These are phyloP conservation scores for Colletotrichum incanum DNA, from an alignment of 2,329 filamentous ascomycete species.

Conservation along the genomic window DNA sequence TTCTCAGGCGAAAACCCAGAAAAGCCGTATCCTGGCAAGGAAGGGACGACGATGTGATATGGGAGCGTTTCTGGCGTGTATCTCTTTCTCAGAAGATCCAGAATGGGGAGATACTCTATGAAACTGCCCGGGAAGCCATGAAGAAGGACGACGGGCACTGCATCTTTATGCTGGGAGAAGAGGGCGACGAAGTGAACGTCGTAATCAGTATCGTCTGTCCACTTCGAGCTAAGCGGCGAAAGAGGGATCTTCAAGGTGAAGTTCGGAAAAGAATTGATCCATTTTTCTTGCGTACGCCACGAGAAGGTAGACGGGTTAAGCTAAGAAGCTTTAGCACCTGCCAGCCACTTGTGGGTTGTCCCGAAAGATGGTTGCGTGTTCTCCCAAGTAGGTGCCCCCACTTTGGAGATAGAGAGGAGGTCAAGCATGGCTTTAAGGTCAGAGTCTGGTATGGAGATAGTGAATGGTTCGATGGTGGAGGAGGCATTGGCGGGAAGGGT, in stretches of 20 bases:
- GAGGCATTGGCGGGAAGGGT: no score
- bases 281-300: background rate
- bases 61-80: background rate
- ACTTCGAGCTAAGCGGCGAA: background rate
- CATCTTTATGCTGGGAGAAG: background rate
- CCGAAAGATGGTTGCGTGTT: background rate
- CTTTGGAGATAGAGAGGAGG: no score
- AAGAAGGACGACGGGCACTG: background rate
- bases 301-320: background rate
- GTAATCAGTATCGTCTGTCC: background rate
- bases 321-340: background rate
- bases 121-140: constrained; percentile 11
- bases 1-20: background rate
- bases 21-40: background rate
- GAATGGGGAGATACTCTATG: background rate
- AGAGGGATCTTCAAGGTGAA: background rate
- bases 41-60: background rate
- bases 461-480: no score
- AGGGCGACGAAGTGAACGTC: background rate
- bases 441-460: no score
- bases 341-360: background rate
- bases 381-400: background rate
- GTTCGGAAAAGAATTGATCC: background rate
- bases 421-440: no score
- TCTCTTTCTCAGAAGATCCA: background rate